Evolutionary conservation across 1,284 basidiomycete genomes (phyloP).

Genomic region (Trametes pubescens): DNA sequence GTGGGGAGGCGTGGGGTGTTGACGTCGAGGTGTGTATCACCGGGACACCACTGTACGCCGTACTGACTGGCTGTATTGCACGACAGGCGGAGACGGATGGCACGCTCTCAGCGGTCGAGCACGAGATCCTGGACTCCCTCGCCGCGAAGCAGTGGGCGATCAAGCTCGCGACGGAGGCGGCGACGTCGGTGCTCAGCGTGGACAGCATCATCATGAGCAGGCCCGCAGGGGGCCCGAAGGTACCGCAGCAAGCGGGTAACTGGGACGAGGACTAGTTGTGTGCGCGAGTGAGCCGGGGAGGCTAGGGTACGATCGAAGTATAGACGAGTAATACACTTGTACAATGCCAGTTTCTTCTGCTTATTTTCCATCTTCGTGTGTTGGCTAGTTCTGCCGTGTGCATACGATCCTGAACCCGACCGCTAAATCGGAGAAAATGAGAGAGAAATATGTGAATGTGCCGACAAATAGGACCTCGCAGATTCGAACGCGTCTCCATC

Average conservation of each 20-base stretch:
- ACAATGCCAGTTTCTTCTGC: slow-evolving; percentile 29
- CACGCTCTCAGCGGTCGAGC: slow-evolving; percentile 67
- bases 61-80: not conserved
- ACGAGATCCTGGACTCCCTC: slow-evolving; percentile 84
- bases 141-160: slow-evolving; percentile 93
- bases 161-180: slow-evolving; percentile 91
- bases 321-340: slow-evolving; percentile 33
- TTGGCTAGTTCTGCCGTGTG: not conserved
- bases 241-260: slow-evolving; percentile 83
- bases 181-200: slow-evolving; percentile 92
- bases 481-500: not conserved
- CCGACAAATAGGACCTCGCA: no score
- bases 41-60: not conserved
- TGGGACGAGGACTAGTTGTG: slow-evolving; percentile 70
- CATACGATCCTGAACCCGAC: not conserved
- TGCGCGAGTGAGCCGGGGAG: not conserved
- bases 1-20: slow-evolving; percentile 84
- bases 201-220: slow-evolving; percentile 99
- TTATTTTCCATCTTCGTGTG: not conserved
- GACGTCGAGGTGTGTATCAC: slow-evolving; percentile 81
- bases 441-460: no score
- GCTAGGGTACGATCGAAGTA: slow-evolving; percentile 28
- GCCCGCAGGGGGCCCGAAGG: slow-evolving; percentile 87
- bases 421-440: no score
- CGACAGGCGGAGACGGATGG: slow-evolving; percentile 78